phyloP scores from a whole-genome alignment of 352 stramenopile genomes.

The Pilasporangium apinafurcum region DNA sequence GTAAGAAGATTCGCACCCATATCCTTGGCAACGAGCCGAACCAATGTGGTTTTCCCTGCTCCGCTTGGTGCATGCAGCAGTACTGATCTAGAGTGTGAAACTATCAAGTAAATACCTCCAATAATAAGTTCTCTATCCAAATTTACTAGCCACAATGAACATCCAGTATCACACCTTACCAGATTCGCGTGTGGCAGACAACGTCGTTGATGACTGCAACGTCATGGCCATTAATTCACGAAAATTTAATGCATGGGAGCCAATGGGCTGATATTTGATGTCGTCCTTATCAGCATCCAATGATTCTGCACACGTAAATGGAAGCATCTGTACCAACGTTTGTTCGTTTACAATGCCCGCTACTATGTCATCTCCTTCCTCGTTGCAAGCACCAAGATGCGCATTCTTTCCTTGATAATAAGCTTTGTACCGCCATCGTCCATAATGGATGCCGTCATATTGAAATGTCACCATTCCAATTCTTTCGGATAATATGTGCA shows the following conservation, averaged over 20 bases:
- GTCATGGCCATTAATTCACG: conserved; percentile 34
- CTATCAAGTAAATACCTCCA: neutral
- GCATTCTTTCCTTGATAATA: conserved; percentile 26
- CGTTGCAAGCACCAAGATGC: neutral
- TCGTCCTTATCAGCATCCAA: too few relatives aligned
- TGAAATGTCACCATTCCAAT: conserved; percentile 24
- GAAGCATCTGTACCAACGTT: conserved; percentile 56
- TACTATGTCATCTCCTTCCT: conserved; percentile 4
- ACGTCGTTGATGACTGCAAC: conserved; percentile 1
- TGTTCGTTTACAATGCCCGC: conserved; percentile 46
- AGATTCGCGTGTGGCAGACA: conserved; percentile 1
- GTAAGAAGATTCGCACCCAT: conserved; percentile 49
- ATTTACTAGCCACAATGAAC: too few relatives aligned
- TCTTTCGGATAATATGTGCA: conserved; percentile 20
- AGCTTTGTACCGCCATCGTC: conserved; percentile 39
- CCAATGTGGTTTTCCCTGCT: conserved; percentile 66
- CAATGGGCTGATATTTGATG: conserved; percentile 34
- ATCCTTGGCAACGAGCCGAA: conserved; percentile 40
- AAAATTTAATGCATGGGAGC: conserved; percentile 28
- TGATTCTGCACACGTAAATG: conserved; percentile 15
- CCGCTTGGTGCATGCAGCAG: conserved; percentile 63
- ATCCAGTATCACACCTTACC: neutral
- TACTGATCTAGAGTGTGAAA: conserved; percentile 27
- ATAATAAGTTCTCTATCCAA: too few relatives aligned
- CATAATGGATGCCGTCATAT: conserved; percentile 54